phyloP scores from a whole-genome alignment of 2,329 filamentous ascomycete genomes.

The Thelonectria discophora region DNA sequence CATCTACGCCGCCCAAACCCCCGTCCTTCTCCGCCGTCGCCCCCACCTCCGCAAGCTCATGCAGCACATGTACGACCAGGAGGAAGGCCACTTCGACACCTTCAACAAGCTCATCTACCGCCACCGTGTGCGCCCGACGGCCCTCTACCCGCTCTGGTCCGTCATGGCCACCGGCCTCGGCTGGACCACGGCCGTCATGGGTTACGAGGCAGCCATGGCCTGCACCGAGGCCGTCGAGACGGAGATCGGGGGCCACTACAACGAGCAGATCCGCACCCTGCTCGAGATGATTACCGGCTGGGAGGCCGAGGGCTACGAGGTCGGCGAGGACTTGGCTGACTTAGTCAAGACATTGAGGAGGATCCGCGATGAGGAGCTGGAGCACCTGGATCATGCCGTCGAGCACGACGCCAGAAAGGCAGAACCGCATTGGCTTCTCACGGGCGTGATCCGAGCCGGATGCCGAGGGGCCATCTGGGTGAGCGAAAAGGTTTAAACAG shows the following conservation, averaged over 20 bases:
- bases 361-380: conserved; percentile 94
- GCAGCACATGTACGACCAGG: conserved; percentile 98
- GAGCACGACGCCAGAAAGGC: conserved; percentile 93
- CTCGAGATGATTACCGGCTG: conserved; percentile 83
- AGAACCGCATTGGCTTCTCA: conserved; percentile 87
- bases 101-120: conserved; percentile 86
- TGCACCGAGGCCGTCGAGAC: conserved; percentile 99
- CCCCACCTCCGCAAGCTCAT: conserved; percentile 91
- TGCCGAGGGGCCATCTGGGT: conserved; percentile 94
- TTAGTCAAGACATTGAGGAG: conserved; percentile 78
- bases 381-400: conserved; percentile 95
- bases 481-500: conserved; percentile 72
- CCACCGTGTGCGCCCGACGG: conserved; percentile 91
- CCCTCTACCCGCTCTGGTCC: conserved; percentile 91
- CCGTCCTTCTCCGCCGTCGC: conserved; percentile 79
- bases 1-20: conserved; percentile 91
- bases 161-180: conserved; percentile 81
- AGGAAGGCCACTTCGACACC: conserved; percentile 83
- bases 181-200: conserved; percentile 89
- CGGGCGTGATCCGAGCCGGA: conserved; percentile 86
- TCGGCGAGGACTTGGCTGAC: conserved; percentile 78
- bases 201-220: conserved; percentile 95
- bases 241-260: conserved; percentile 96
- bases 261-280: conserved; percentile 84
- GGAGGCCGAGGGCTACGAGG: conserved; percentile 78